These are phyloP conservation scores for Mycena rosella DNA, from an alignment of 768 basidiomycete species.

Conservation along the genomic window DNA sequence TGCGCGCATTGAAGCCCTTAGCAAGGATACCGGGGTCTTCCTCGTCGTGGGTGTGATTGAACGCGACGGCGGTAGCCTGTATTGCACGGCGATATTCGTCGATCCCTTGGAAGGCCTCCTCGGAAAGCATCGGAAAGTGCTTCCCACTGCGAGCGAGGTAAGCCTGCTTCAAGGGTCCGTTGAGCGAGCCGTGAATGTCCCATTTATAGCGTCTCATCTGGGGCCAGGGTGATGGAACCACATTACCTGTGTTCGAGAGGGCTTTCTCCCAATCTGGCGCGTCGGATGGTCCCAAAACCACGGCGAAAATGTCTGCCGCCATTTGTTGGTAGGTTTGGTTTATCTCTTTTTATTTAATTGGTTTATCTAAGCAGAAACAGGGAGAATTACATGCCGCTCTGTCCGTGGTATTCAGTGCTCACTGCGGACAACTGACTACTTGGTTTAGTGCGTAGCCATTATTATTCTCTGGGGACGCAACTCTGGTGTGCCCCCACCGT, in stretches of 20 bases:
- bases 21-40: slow-evolving; percentile 53
- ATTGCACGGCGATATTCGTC: slow-evolving; percentile 71
- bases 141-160: slow-evolving; percentile 69
- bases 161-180: not conserved
- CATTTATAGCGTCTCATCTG: slow-evolving; percentile 60
- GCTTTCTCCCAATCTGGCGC: slow-evolving; percentile 47
- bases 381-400: slow-evolving; percentile 80
- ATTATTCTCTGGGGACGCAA: slow-evolving; percentile 70
- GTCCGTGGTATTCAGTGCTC: slow-evolving; percentile 48
- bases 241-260: slow-evolving; percentile 62
- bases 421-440: not conserved
- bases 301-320: slow-evolving; percentile 64
- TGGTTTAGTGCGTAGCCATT: slow-evolving; percentile 64
- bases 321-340: slow-evolving; percentile 66
- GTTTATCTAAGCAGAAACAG: slow-evolving; percentile 44
- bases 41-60: slow-evolving; percentile 74
- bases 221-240: slow-evolving; percentile 70
- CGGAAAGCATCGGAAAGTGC: slow-evolving; percentile 74
- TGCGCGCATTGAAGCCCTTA: slow-evolving; percentile 60
- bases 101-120: slow-evolving; percentile 64
- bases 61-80: slow-evolving; percentile 69
- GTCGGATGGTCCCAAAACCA: slow-evolving; percentile 38
- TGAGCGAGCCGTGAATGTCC: not conserved
- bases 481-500: slow-evolving; percentile 78
- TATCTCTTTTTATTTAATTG: not conserved